Evolutionary conservation across 768 basidiomycete genomes (phyloP).

Genomic region (Favolaschia claudopus): DNA sequence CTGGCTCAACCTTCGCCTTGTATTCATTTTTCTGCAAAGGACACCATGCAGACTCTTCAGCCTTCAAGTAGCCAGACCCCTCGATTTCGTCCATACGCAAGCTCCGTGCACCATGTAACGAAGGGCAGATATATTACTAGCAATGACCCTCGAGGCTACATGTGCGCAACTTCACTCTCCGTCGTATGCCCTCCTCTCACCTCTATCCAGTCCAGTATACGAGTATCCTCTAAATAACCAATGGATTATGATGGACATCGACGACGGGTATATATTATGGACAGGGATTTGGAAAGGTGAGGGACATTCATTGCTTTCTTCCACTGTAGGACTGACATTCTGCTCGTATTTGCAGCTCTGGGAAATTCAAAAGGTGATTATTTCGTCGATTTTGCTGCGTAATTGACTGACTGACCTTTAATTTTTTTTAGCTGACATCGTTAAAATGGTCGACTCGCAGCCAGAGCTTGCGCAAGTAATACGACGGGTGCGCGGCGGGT

Average conservation of each 20-base stretch:
- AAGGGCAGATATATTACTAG: constrained; percentile 90
- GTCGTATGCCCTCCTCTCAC: constrained; percentile 25
- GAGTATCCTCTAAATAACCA: constrained; percentile 90
- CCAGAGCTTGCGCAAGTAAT: constrained; percentile 85
- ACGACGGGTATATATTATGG: constrained; percentile 92
- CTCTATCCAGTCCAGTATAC: constrained; percentile 71
- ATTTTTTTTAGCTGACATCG: constrained; percentile 75
- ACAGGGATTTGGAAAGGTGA: constrained; percentile 94
- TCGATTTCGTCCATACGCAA: constrained; percentile 74
- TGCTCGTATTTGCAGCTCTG: constrained; percentile 56
- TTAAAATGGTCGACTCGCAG: constrained; percentile 92
- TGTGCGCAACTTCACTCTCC: constrained; percentile 56
- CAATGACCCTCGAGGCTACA: constrained; percentile 89
- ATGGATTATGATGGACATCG: constrained; percentile 97
- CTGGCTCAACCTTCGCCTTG: background rate
- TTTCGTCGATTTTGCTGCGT: background rate
- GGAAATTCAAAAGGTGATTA: constrained; percentile 86
- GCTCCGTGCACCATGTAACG: constrained; percentile 79
- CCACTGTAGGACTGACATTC: background rate
- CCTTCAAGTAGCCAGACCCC: constrained; percentile 42
- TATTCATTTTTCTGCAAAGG: constrained; percentile 37
- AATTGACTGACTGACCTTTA: constrained; percentile 17
- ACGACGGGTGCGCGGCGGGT: constrained; percentile 85
- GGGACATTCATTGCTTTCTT: constrained; percentile 16
- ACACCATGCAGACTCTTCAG: constrained; percentile 50